Percentiles rank a stretch among this genome's conserved stretches.
Evolutionary conservation across 1,139 yeast genomes (phyloP).

Genomic region (Hemisphaericaspora xylofermentans): DNA sequence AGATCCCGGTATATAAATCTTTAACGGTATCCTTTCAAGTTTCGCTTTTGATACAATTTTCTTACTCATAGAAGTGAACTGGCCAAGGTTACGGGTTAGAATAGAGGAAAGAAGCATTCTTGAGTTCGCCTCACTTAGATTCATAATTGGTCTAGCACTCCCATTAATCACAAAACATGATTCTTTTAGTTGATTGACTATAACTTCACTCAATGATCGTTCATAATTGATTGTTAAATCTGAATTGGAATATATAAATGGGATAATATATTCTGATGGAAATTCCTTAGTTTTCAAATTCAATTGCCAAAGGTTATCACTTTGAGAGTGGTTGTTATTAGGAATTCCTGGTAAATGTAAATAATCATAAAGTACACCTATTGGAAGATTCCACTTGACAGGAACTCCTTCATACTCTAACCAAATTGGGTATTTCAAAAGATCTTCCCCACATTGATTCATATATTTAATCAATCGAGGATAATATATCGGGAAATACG

Average conservation of each 20-base stretch:
- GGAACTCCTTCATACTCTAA: slow-evolving; percentile 65
- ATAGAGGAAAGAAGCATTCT: slow-evolving; percentile 57
- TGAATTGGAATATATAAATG: slow-evolving; percentile 27
- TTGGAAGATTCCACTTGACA: slow-evolving; percentile 75
- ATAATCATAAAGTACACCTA: slow-evolving; percentile 68
- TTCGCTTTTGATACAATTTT: slow-evolving; percentile 36
- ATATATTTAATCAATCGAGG: slow-evolving; percentile 45
- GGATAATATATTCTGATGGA: slow-evolving; percentile 56
- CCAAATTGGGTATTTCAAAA: slow-evolving; percentile 50
- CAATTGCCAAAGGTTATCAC: slow-evolving; percentile 46
- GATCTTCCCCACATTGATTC: slow-evolving; percentile 30
- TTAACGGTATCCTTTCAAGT: slow-evolving; percentile 54
- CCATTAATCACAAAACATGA: slow-evolving; percentile 73
- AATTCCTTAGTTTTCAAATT: slow-evolving; percentile 38
- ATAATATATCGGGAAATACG: slow-evolving; percentile 58
- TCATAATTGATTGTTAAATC: slow-evolving; percentile 23
- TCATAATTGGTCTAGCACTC: slow-evolving; percentile 72
- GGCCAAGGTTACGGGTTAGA: slow-evolving; percentile 27
- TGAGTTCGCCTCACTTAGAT: slow-evolving; percentile 61
- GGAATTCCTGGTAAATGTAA: slow-evolving; percentile 25
- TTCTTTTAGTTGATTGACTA: slow-evolving; percentile 81
- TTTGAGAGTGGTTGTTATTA: not conserved
- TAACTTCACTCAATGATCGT: slow-evolving; percentile 44
- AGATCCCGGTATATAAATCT: slow-evolving; percentile 53
- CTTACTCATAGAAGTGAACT: slow-evolving; percentile 20